Conservation (phyloP, 768 basidiomycete genomes). For the Pleurotus djamor region DNA sequence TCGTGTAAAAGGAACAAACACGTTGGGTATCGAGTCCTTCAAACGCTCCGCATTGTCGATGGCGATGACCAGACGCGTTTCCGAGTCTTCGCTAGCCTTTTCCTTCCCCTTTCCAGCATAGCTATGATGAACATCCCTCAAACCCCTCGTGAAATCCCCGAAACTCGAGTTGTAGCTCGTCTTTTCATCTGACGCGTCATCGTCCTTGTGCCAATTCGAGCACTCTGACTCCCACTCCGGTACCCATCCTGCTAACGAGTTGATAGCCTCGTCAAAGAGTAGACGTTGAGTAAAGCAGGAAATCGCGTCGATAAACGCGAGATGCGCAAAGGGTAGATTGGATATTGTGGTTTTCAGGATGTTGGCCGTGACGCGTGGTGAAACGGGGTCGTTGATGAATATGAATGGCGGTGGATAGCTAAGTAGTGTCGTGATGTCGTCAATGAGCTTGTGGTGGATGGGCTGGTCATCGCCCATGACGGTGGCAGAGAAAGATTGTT, state of each 20-base stretch:
- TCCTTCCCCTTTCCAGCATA: constrained; percentile 19
- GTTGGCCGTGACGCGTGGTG: constrained; percentile 40
- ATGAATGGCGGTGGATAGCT: constrained; percentile 61
- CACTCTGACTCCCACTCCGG: constrained; percentile 63
- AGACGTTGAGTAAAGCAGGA: constrained; percentile 61
- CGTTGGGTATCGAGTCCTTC: constrained; percentile 57
- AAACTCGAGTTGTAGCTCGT: background rate
- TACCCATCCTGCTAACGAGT: constrained; percentile 54
- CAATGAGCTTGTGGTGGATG: constrained; percentile 13
- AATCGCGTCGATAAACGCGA: constrained; percentile 51
- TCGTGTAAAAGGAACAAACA: constrained; percentile 69
- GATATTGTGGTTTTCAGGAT: constrained; percentile 28
- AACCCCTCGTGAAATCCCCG: constrained; percentile 1
- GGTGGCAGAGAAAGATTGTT: background rate
- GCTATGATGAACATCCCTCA: background rate
- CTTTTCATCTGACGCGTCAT: background rate
- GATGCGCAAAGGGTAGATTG: constrained; percentile 16
- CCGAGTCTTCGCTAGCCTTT: constrained; percentile 13
- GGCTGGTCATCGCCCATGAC: background rate
- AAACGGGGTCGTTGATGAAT: constrained; percentile 58
- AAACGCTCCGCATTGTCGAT: constrained; percentile 70
- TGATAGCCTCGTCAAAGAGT: constrained; percentile 65
- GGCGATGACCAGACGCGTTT: constrained; percentile 52
- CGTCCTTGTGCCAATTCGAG: constrained; percentile 45
- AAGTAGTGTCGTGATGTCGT: constrained; percentile 33